Evolutionary conservation across 305 asterid genomes (phyloP).

Genomic region (Caryopteris hybrid): DNA sequence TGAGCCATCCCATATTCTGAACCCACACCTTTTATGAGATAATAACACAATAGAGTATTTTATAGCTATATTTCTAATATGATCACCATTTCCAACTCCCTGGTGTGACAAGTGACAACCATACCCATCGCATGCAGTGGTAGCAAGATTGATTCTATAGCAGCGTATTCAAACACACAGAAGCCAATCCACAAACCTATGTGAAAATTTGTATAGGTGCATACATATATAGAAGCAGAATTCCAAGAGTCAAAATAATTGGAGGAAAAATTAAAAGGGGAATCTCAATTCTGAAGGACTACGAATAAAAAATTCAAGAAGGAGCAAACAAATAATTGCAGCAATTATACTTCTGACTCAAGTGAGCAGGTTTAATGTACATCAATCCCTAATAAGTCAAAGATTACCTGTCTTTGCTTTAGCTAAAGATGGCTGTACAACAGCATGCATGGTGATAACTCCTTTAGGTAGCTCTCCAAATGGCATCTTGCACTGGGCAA

Average conservation of each 20-base stretch:
- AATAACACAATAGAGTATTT: background rate
- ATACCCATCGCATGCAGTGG: background rate
- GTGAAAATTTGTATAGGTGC: background rate
- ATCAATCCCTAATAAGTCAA: background rate
- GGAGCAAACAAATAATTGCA: background rate
- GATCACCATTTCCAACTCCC: conserved; percentile 6
- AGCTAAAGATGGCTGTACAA: conserved; percentile 81
- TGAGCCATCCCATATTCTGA: background rate
- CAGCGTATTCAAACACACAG: too few species aligned
- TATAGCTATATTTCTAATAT: background rate
- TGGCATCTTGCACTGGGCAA: conserved; percentile 86
- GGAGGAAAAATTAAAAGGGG: background rate
- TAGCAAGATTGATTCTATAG: background rate
- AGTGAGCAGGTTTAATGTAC: too few species aligned
- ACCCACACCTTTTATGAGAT: background rate
- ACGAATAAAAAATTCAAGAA: background rate
- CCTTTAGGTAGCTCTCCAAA: conserved; percentile 75
- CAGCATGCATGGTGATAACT: conserved; percentile 91
- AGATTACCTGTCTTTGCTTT: conserved; percentile 72
- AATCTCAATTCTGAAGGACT: background rate
- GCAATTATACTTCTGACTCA: background rate
- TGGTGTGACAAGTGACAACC: background rate
- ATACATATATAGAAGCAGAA: background rate
- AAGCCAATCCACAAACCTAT: background rate
- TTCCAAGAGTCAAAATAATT: background rate